Conservation (phyloP, 1,284 basidiomycete genomes). For the Sanghuangporus weigelae region DNA sequence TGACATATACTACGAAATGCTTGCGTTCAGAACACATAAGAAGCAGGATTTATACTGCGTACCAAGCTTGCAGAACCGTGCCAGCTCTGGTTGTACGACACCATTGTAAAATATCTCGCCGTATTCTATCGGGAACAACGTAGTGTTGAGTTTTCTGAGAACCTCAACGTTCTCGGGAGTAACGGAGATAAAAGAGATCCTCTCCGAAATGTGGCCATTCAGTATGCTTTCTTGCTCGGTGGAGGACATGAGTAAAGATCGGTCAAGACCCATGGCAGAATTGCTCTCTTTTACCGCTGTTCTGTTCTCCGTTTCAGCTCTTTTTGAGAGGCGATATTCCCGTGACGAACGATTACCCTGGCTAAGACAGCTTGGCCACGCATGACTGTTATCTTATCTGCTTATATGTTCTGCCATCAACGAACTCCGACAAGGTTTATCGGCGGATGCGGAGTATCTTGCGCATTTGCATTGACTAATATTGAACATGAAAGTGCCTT, state of each 20-base stretch:
- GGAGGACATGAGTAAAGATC: neutral
- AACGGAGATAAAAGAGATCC: neutral
- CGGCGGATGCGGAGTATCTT: neutral
- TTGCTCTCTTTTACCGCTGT: neutral
- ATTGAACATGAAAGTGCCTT: neutral
- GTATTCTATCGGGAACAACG: slow-evolving; percentile 77
- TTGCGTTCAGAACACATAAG: neutral
- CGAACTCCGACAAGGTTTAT: neutral
- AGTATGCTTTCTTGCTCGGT: neutral
- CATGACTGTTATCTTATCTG: neutral
- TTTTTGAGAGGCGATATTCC: neutral
- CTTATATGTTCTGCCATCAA: neutral
- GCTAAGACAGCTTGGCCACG: neutral
- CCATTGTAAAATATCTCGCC: slow-evolving; percentile 78
- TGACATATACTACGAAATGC: slow-evolving; percentile 67
- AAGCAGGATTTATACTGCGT: slow-evolving; percentile 23
- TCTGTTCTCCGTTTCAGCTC: neutral
- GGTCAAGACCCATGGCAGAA: neutral
- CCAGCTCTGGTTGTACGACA: slow-evolving; percentile 64
- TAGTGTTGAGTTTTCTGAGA: slow-evolving; percentile 42
- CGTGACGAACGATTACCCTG: neutral
- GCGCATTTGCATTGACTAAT: neutral
- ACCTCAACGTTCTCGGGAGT: neutral
- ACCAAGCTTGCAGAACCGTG: slow-evolving; percentile 78
- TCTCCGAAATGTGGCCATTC: neutral